Conservation (phyloP, 805 yeast species). For the Ogataea philodendri region DNA sequence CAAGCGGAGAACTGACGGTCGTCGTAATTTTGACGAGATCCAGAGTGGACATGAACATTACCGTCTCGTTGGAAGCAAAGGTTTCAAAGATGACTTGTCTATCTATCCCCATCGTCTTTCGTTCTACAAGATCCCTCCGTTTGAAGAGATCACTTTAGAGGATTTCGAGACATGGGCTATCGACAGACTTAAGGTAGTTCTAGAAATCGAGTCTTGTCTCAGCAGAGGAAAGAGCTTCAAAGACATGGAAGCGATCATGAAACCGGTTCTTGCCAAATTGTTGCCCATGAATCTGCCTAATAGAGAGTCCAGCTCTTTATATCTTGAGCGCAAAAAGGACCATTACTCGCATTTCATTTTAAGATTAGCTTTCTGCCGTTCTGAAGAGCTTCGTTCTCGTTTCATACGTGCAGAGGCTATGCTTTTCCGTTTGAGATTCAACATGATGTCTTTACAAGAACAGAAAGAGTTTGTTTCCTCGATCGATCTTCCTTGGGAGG, state of each 20-base stretch:
- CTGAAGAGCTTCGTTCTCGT: constrained; percentile 76
- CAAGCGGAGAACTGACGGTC: constrained; percentile 72
- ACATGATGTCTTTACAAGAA: constrained; percentile 59
- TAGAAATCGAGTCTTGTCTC: constrained; percentile 77
- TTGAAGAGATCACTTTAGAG: constrained; percentile 82
- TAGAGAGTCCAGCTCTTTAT: constrained; percentile 38
- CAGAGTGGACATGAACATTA: constrained; percentile 32
- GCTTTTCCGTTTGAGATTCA: constrained; percentile 72
- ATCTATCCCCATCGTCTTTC: constrained; percentile 57
- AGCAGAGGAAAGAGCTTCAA: constrained; percentile 60
- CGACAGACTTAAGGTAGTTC: constrained; percentile 77
- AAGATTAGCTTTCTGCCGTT: constrained; percentile 84
- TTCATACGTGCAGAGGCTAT: constrained; percentile 75
- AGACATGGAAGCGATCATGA: constrained; percentile 64
- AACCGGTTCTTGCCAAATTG: constrained; percentile 60
- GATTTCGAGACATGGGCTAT: constrained; percentile 96
- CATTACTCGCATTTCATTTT: constrained; percentile 88
- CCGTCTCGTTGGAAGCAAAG: constrained; percentile 28
- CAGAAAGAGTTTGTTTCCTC: constrained; percentile 67
- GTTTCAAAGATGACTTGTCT: constrained; percentile 31
- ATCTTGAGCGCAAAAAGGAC: constrained; percentile 76
- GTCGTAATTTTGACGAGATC: constrained; percentile 54
- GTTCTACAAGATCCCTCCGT: constrained; percentile 75
- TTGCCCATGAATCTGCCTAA: constrained; percentile 61
- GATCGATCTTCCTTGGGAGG: constrained; percentile 70